Evolutionary conservation across 371 early-diverging fungal species (phyloP).

Genomic region (Mortierella sp.): DNA sequence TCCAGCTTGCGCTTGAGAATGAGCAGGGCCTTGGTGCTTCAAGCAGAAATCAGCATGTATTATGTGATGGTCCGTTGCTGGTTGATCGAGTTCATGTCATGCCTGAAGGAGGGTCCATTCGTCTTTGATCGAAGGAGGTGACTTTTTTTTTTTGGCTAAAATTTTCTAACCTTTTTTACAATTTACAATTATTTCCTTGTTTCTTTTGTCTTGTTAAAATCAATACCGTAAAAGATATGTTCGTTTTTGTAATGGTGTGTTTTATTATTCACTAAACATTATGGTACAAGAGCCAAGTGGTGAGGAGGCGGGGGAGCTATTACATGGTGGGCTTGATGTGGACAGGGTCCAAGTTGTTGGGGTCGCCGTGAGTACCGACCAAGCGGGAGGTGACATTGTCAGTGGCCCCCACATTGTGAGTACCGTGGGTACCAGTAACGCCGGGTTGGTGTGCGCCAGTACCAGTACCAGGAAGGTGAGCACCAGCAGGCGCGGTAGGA

Average conservation of each 20-base stretch:
- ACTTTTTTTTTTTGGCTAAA: neutral
- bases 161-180: too few species aligned
- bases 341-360: slow-evolving; percentile 9
- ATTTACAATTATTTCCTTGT: too few species aligned
- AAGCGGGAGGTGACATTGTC: slow-evolving; percentile 12
- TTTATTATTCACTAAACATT: neutral
- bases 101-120: neutral
- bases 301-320: neutral
- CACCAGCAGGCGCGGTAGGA: too few species aligned
- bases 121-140: neutral
- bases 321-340: slow-evolving; percentile 33
- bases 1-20: slow-evolving; percentile 24
- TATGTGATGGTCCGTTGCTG: neutral
- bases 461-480: too few species aligned
- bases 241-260: neutral
- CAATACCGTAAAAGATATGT: too few species aligned
- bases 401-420: neutral
- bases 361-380: slow-evolving; percentile 17
- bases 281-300: neutral
- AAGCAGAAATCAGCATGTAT: neutral
- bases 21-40: neutral
- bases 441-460: too few species aligned
- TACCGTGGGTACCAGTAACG: neutral
- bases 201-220: neutral
- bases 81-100: neutral